These are phyloP conservation scores for Podospora fimiseda DNA, from an alignment of 495 filamentous ascomycete species.

Conservation along the genomic window DNA sequence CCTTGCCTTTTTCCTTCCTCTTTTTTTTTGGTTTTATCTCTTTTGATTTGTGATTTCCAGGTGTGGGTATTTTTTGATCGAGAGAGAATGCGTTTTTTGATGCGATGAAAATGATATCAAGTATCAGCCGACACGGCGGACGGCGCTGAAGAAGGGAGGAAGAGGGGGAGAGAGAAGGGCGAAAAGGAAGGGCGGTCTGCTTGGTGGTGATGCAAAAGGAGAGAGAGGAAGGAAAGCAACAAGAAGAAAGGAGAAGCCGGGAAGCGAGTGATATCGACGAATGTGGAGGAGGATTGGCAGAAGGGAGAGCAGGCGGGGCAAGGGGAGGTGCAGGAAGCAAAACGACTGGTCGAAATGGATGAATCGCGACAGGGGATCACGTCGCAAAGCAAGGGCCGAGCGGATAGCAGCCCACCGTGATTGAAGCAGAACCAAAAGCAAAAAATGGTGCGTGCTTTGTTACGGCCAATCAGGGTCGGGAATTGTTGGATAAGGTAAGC, in stretches of 20 bases:
- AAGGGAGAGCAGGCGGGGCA: slow-evolving; percentile 17
- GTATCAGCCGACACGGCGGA: slow-evolving; percentile 23
- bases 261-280: slow-evolving; percentile 27
- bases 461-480: slow-evolving; percentile 16
- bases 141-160: slow-evolving; percentile 33
- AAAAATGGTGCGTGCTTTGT: slow-evolving; percentile 13
- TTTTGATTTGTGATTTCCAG: slow-evolving; percentile 10
- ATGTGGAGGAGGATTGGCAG: slow-evolving; percentile 13
- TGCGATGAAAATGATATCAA: slow-evolving; percentile 25
- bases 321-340: slow-evolving; percentile 12
- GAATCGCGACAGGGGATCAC: slow-evolving; percentile 23
- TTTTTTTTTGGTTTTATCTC: slow-evolving; percentile 11
- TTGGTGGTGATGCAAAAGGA: slow-evolving; percentile 27
- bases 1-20: slow-evolving; percentile 17
- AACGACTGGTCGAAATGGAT: slow-evolving; percentile 21
- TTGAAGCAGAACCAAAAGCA: slow-evolving; percentile 21
- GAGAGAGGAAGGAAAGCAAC: slow-evolving; percentile 30
- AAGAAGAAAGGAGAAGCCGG: slow-evolving; percentile 25
- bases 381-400: slow-evolving; percentile 24
- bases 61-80: slow-evolving; percentile 8
- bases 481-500: slow-evolving; percentile 23
- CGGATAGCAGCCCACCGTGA: slow-evolving; percentile 30
- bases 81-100: slow-evolving; percentile 26
- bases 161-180: slow-evolving; percentile 39
- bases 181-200: slow-evolving; percentile 38